Base-by-base conservation (phyloP, 73 alveolate genomes). In the Uronychia setigera region DNA sequence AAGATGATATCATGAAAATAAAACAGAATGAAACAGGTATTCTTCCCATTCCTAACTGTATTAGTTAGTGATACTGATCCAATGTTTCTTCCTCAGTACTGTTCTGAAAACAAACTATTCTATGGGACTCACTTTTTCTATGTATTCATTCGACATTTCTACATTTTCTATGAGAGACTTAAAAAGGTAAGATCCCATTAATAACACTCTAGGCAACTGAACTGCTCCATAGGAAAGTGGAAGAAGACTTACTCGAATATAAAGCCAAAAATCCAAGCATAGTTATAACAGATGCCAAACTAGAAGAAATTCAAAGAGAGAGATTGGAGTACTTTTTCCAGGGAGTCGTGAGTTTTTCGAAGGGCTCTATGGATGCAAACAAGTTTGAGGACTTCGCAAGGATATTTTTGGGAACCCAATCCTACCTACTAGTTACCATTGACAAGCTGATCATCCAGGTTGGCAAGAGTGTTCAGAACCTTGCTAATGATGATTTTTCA, bases 321-420 rank as follows among this genome's bases (percentile, higher is more conserved):
- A 78, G 83, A 59, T 86, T 78, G 30, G 92, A 79, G n/a, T 60
- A 46, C 28, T 86, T 78, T 67, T 77, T 86, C 5, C 82, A 80
- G 1, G 92, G 92, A n/a, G 67, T 86, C 25, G n/a, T 86, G 30
- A 14, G 75, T 31, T 74, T 81, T 11, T 58, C 33, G 83, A 33
- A 35, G 32, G 27, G 33, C 13, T 74, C 80, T 29, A 13, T 80
- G 26, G 95, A 89, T 30, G 80, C 60, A 28, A 84, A 58, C 35
- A 83, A 78, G 59, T 89, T 60, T 35, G 95, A 89, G 80, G 95
- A 89, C 75, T 76, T 76, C 59, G 81, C 90, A 11, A 83, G 95
- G 59, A 57, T 82, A 19, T 19, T 89, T 34, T 80, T 83, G 0
- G 95, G 95, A 33, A 78, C 75, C 80, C 83, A 79, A 32, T 90